Conservation (phyloP, 2,329 filamentous ascomycete species). For the Shiraia bambusicola region DNA sequence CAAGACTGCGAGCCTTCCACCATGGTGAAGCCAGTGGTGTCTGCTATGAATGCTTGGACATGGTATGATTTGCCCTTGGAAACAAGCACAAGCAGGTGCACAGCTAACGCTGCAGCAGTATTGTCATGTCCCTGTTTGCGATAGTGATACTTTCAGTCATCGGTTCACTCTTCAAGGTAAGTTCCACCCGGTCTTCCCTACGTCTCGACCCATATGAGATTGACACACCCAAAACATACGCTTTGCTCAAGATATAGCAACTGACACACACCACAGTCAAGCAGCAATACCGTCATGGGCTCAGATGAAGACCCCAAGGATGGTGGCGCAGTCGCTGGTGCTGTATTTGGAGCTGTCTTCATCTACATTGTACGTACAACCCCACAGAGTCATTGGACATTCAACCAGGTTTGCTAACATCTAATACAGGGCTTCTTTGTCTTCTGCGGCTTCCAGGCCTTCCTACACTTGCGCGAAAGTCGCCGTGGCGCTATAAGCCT, state of each 20-base stretch:
- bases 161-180: constrained; percentile 71
- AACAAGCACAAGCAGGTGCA: not conserved
- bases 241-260: constrained; percentile 3
- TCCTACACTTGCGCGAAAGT: constrained; percentile 80
- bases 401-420: constrained; percentile 4
- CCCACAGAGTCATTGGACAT: not conserved
- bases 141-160: constrained; percentile 66
- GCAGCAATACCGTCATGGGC: constrained; percentile 83
- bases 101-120: constrained; percentile 56
- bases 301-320: constrained; percentile 69
- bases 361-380: constrained; percentile 76
- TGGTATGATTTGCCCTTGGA: constrained; percentile 65
- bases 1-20: constrained; percentile 19
- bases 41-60: constrained; percentile 90
- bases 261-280: constrained; percentile 48
- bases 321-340: constrained; percentile 74
- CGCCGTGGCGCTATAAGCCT: constrained; percentile 82
- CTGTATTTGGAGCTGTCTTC: constrained; percentile 83
- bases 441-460: constrained; percentile 87
- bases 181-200: constrained; percentile 37
- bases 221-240: too few species aligned
- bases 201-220: too few species aligned
- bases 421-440: constrained; percentile 70
- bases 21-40: constrained; percentile 98
- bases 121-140: constrained; percentile 65